A percentile compares a stretch with the other conserved stretches of the same genome.
These are phyloP conservation scores for Phellopilus nigrolimitatus DNA, from an alignment of 1,284 basidiomycete species.

Conservation along the genomic window DNA sequence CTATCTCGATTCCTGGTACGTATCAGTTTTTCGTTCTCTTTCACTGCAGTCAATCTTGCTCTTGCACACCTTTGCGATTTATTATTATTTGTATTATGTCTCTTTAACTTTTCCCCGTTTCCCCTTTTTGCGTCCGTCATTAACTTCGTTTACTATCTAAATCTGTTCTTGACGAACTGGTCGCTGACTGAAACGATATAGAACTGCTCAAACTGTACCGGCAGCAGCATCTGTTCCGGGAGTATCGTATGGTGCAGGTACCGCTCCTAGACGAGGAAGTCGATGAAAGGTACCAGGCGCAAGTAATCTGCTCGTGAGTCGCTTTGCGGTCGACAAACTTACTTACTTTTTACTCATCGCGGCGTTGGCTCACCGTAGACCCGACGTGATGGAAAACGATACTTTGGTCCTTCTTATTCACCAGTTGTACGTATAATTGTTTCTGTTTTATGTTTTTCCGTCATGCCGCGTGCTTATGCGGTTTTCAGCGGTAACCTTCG, in stretches of 20 bases:
- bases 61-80: not conserved
- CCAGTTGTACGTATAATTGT: constrained; percentile 63
- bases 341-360: constrained; percentile 12
- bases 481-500: constrained; percentile 81
- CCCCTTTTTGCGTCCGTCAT: not conserved
- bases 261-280: constrained; percentile 67
- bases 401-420: constrained; percentile 82
- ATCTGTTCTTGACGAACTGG: not conserved
- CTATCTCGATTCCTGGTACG: constrained; percentile 63
- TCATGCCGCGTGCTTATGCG: too few species aligned
- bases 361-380: constrained; percentile 35
- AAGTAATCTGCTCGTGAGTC: constrained; percentile 82
- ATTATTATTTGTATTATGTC: too few species aligned
- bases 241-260: constrained; percentile 73
- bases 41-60: not conserved
- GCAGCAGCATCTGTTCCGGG: constrained; percentile 68
- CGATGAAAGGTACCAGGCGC: constrained; percentile 66
- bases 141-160: not conserved
- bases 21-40: not conserved
- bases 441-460: not conserved
- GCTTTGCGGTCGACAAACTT: constrained; percentile 5
- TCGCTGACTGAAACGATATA: constrained; percentile 27
- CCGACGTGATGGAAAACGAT: constrained; percentile 62
- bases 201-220: constrained; percentile 81
- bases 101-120: not conserved